phyloP scores from a whole-genome alignment of 352 stramenopile species.

The Phytopythium vexans region DNA sequence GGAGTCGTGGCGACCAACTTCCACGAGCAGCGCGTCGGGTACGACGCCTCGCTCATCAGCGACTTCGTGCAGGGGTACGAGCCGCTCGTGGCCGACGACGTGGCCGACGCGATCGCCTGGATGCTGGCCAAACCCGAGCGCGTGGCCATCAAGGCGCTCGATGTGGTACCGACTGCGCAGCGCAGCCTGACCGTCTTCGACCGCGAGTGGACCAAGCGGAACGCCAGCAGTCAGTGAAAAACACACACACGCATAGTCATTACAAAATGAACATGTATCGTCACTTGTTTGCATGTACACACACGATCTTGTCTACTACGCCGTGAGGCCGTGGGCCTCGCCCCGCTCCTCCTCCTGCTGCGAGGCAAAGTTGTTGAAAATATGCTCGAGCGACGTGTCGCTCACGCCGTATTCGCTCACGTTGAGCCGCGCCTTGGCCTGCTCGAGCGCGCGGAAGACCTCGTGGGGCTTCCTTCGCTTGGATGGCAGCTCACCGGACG shows the following conservation, averaged over 20 bases:
- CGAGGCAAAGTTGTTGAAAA: constrained; percentile 88
- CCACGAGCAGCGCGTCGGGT: constrained; percentile 27
- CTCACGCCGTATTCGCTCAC: constrained; percentile 87
- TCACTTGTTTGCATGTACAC: no score
- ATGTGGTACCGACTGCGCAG: constrained; percentile 22
- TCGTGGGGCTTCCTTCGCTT: constrained; percentile 22
- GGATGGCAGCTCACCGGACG: constrained; percentile 35
- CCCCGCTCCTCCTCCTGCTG: no score
- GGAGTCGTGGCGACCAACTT: constrained; percentile 28
- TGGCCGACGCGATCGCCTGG: constrained; percentile 23
- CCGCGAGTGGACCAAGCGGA: constrained; percentile 18
- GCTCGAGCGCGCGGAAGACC: constrained; percentile 76
- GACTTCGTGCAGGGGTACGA: constrained; percentile 28
- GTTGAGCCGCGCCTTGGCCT: constrained; percentile 39
- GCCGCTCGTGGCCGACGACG: constrained; percentile 19
- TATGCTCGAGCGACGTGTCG: constrained; percentile 88
- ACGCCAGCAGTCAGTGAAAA: constrained; percentile 1
- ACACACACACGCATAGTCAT: no score
- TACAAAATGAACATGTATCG: no score
- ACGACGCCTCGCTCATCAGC: constrained; percentile 16
- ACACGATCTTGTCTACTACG: no score
- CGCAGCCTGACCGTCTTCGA: constrained; percentile 29
- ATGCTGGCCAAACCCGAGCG: constrained; percentile 21
- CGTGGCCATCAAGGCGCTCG: constrained; percentile 21
- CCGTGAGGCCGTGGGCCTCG: no score